A percentile compares a stretch with the other conserved stretches of the same genome.
Evolutionary conservation across 306 rosid genomes (phyloP).

Genomic region (Gillenia trifoliata): DNA sequence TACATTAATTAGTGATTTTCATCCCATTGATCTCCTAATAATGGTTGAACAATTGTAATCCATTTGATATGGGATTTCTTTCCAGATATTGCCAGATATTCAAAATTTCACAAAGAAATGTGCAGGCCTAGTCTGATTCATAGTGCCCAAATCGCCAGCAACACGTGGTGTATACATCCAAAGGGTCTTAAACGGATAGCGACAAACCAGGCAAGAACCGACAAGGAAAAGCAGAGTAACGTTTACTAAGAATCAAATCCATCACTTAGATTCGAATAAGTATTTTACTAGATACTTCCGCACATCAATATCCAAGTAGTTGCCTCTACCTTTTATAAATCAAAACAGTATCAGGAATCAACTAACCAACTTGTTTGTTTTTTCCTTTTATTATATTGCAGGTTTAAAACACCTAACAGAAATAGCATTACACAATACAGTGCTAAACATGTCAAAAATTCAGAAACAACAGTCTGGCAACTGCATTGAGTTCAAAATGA

Average conservation of each 20-base stretch:
- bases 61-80: background rate
- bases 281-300: background rate
- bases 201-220: background rate
- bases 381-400: background rate
- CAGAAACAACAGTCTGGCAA: background rate
- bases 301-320: background rate
- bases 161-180: constrained; percentile 1
- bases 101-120: background rate
- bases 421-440: constrained; percentile 1
- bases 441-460: background rate
- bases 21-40: background rate
- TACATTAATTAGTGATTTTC: background rate
- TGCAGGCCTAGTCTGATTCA: background rate
- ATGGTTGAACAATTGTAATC: background rate
- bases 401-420: background rate
- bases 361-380: background rate
- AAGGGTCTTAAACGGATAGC: background rate
- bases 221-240: constrained; percentile 1
- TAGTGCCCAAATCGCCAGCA: background rate
- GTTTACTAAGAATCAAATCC: background rate
- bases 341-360: background rate
- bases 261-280: background rate
- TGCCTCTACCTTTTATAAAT: background rate
- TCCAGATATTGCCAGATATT: background rate
- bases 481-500: background rate